Evolutionary conservation across 1,139 yeast genomes (phyloP).

Genomic region (Yamadazyma aaseri): DNA sequence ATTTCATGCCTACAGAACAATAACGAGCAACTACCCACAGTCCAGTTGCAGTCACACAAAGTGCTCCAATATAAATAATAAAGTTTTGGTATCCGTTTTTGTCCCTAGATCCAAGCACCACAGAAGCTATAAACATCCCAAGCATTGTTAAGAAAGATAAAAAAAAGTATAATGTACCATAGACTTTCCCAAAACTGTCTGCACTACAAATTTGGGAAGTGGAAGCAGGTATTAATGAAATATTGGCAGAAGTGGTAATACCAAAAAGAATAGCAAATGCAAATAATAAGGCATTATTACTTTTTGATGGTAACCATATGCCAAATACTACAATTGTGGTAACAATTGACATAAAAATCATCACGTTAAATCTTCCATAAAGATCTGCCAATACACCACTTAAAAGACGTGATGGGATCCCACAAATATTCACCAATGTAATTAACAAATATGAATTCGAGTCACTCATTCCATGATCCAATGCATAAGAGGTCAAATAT

Average conservation of each 20-base stretch:
- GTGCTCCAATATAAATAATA: conserved; percentile 27
- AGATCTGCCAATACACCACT: conserved; percentile 51
- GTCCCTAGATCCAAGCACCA: conserved; percentile 24
- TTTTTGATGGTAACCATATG: conserved; percentile 45
- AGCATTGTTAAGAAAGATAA: conserved; percentile 58
- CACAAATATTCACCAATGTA: conserved; percentile 45
- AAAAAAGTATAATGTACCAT: conserved; percentile 66
- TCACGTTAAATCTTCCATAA: conserved; percentile 53
- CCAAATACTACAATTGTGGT: conserved; percentile 41
- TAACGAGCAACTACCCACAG: conserved; percentile 24
- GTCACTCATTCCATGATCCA: conserved; percentile 38
- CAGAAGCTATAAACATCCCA: conserved; percentile 30
- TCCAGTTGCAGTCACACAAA: conserved; percentile 20
- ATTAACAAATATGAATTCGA: conserved; percentile 44
- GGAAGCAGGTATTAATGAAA: conserved; percentile 39
- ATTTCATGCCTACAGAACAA: conserved; percentile 23
- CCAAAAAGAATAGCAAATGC: conserved; percentile 30
- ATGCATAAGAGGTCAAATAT: conserved; percentile 52
- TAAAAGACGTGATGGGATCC: conserved; percentile 45
- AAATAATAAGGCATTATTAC: conserved; percentile 18
- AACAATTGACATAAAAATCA: conserved; percentile 38
- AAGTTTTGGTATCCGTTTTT: conserved; percentile 20
- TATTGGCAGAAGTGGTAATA: conserved; percentile 28
- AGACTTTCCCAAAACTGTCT: conserved; percentile 64
- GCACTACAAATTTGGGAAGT: conserved; percentile 64